Percentiles rank a stretch among this genome's conserved stretches.
Evolutionary conservation across 768 basidiomycete species (phyloP).

Genomic region (Boletus rufocinnamomeus): DNA sequence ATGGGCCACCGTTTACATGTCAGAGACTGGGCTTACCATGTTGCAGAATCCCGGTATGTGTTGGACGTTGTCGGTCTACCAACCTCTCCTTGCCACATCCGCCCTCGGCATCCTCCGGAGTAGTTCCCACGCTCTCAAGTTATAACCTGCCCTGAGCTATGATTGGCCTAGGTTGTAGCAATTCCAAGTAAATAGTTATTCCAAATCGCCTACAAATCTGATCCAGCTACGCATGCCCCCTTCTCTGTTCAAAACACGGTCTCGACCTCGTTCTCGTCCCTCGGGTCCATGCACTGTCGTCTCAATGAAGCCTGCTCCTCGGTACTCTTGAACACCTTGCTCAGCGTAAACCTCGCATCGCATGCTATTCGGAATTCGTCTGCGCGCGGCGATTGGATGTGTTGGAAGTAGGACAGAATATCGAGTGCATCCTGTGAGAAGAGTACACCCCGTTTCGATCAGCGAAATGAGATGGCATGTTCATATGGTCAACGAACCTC

Average conservation of each 20-base stretch:
- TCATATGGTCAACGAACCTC: constrained; percentile 38
- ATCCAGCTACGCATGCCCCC: neutral
- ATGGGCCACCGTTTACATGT: neutral
- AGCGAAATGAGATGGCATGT: neutral
- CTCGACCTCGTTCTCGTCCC: constrained; percentile 27
- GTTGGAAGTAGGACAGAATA: constrained; percentile 49
- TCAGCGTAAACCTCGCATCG: constrained; percentile 53
- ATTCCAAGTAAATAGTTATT: neutral
- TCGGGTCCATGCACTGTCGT: constrained; percentile 22
- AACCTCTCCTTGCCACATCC: neutral
- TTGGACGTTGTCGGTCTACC: constrained; percentile 20
- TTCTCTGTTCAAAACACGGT: constrained; percentile 23
- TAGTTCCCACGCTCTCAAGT: constrained; percentile 21
- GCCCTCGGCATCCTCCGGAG: constrained; percentile 23
- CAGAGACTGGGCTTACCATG: constrained; percentile 32
- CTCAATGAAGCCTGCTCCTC: constrained; percentile 51
- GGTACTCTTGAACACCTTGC: constrained; percentile 64
- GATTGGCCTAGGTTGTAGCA: too few species aligned
- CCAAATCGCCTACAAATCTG: neutral
- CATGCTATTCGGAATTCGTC: constrained; percentile 65
- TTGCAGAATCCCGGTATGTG: constrained; percentile 25
- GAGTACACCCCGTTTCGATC: neutral
- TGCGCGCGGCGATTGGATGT: constrained; percentile 50
- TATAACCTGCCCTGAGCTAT: constrained; percentile 32
- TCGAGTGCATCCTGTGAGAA: constrained; percentile 50